phyloP scores from a whole-genome alignment of 2,329 filamentous ascomycete species.

The Penicillium glabrum region DNA sequence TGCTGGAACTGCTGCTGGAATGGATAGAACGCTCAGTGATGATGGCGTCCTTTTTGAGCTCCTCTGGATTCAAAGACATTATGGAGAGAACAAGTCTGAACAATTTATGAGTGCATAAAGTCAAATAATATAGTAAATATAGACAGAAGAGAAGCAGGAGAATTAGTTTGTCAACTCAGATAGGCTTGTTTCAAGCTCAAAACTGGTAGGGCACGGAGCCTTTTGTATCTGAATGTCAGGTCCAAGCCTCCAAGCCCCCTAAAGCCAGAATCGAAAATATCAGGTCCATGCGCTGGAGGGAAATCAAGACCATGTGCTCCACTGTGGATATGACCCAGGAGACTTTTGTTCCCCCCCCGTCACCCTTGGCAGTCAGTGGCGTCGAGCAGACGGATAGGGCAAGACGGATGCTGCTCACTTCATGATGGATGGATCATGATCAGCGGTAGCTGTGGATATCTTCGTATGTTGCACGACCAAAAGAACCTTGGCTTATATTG shows the following conservation, averaged over 20 bases:
- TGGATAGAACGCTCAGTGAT: constrained; percentile 2
- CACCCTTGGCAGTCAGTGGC: constrained; percentile 17
- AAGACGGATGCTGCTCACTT: constrained; percentile 11
- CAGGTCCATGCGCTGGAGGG: constrained; percentile 11
- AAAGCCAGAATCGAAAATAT: constrained; percentile 12
- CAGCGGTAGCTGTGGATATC: background rate
- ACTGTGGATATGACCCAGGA: constrained; percentile 22
- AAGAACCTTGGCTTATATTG: background rate
- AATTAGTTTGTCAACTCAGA: background rate
- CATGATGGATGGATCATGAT: background rate
- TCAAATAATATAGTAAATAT: background rate
- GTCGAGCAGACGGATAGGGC: constrained; percentile 16
- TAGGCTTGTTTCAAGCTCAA: background rate
- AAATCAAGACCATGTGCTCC: constrained; percentile 20
- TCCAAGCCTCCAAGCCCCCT: constrained; percentile 5
- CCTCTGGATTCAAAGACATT: background rate
- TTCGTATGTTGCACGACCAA: background rate
- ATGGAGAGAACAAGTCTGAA: background rate
- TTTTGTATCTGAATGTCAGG: constrained; percentile 18
- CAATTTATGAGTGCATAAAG: constrained; percentile 4
- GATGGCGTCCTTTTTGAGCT: background rate
- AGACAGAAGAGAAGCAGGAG: background rate
- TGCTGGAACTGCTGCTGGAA: background rate
- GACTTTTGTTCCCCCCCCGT: constrained; percentile 1
- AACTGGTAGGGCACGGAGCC: constrained; percentile 1